phyloP scores from a whole-genome alignment of 768 basidiomycete genomes.

The Cystobasidium ongulense region DNA sequence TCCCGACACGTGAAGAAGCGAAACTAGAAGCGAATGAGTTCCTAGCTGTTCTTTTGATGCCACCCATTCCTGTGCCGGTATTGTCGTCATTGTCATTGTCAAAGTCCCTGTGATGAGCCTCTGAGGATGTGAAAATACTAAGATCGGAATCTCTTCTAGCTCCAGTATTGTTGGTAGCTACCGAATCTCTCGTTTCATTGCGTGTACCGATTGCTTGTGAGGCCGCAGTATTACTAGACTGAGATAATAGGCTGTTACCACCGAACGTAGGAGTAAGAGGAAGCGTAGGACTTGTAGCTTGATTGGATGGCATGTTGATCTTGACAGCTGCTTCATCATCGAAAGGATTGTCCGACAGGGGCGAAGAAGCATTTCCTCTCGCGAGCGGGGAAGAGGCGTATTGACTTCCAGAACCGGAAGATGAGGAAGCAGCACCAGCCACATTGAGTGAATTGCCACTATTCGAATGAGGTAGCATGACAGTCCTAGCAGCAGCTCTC shows the following conservation, averaged over 20 bases:
- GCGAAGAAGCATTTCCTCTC: neutral
- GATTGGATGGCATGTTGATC: neutral
- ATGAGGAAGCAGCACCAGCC: neutral
- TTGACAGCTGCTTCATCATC: conserved; percentile 28
- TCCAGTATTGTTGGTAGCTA: neutral
- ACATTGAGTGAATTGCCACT: neutral
- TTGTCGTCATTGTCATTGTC: neutral
- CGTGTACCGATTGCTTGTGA: too few species aligned
- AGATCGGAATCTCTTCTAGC: conserved; percentile 28
- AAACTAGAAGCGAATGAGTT: conserved; percentile 6
- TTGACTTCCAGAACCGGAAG: neutral
- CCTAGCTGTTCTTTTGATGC: neutral
- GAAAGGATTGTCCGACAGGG: conserved; percentile 28
- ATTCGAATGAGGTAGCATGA: conserved; percentile 20
- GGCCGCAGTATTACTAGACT: neutral
- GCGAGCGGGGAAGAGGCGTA: neutral
- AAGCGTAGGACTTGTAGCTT: neutral
- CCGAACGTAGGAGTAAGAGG: conserved; percentile 32
- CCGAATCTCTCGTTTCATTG: neutral
- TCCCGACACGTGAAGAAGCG: neutral
- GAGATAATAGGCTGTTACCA: neutral
- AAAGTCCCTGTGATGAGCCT: neutral
- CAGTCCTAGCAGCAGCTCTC: conserved; percentile 17
- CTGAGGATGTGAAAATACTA: conserved; percentile 29
- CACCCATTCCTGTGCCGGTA: neutral